phyloP scores from a whole-genome alignment of 2,329 filamentous ascomycete genomes.

The Lasiodiplodia hormozganensis region DNA sequence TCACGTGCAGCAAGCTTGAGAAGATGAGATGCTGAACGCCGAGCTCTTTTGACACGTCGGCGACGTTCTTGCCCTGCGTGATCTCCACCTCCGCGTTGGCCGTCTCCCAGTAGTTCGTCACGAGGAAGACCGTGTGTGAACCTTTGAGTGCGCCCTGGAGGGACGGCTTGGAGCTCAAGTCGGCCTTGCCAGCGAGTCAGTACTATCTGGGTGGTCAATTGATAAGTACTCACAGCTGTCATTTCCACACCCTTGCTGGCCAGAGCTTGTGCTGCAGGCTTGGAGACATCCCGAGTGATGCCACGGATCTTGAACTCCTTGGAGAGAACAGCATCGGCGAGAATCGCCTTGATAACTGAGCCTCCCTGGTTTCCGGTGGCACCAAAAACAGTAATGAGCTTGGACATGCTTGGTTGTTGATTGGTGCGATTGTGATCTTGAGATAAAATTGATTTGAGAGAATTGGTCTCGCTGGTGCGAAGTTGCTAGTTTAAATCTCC shows the following conservation, averaged over 20 bases:
- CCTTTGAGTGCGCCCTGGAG: slow-evolving; percentile 37
- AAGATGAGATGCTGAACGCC: slow-evolving; percentile 50
- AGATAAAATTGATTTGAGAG: not conserved
- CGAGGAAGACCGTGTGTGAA: slow-evolving; percentile 38
- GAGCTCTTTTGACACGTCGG: slow-evolving; percentile 38
- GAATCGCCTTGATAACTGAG: slow-evolving; percentile 55
- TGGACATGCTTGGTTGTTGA: slow-evolving; percentile 33
- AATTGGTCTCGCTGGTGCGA: too few species aligned
- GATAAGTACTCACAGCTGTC: not conserved
- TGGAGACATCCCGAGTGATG: slow-evolving; percentile 61
- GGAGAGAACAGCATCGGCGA: slow-evolving; percentile 7
- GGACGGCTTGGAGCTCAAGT: slow-evolving; percentile 34
- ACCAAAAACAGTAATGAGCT: slow-evolving; percentile 64
- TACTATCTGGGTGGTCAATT: not conserved
- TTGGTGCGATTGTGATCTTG: not conserved
- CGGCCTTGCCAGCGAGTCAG: slow-evolving; percentile 54
- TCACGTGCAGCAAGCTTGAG: slow-evolving; percentile 41
- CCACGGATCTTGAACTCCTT: slow-evolving; percentile 55
- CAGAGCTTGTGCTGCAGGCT: slow-evolving; percentile 55
- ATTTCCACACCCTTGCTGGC: slow-evolving; percentile 55
- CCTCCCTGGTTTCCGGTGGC: slow-evolving; percentile 67
- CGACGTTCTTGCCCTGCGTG: slow-evolving; percentile 44
- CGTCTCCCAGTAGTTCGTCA: slow-evolving; percentile 35
- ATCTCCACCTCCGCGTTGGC: slow-evolving; percentile 38
- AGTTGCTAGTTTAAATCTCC: too few species aligned